A percentile compares a stretch with the other conserved stretches of the same genome.
Conservation (phyloP, 768 basidiomycete genomes). For the Chalciporus piperatus region DNA sequence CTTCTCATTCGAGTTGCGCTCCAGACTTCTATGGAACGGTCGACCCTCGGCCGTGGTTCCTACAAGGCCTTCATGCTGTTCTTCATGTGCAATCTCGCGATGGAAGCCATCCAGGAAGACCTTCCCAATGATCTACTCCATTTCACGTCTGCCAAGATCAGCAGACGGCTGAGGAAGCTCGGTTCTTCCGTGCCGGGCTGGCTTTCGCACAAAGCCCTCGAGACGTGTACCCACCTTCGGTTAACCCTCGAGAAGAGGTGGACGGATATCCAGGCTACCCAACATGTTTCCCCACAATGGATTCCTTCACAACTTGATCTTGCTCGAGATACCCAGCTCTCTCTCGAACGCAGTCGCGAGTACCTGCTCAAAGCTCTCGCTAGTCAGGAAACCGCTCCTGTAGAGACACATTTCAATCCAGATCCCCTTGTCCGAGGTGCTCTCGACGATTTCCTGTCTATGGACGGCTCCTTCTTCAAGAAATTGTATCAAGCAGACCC, state of each 20-base stretch:
- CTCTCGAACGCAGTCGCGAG: slow-evolving; percentile 25
- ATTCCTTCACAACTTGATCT: slow-evolving; percentile 24
- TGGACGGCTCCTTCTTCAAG: background rate
- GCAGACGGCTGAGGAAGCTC: slow-evolving; percentile 1
- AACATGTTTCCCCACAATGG: slow-evolving; percentile 26
- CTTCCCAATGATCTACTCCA: background rate
- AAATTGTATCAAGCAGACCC: slow-evolving; percentile 3
- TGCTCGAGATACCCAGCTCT: slow-evolving; percentile 30
- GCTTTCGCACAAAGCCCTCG: background rate
- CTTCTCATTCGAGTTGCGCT: background rate
- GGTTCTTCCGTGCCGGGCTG: background rate
- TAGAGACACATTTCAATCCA: background rate
- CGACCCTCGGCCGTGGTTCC: background rate
- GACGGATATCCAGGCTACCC: background rate
- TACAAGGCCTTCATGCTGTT: background rate
- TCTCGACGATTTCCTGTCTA: slow-evolving; percentile 8
- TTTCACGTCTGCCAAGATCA: background rate
- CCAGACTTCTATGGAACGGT: background rate
- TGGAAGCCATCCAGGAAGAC: background rate
- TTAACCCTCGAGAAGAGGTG: background rate
- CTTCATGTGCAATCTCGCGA: slow-evolving; percentile 12
- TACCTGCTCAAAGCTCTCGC: slow-evolving; percentile 27
- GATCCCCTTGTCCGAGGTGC: background rate
- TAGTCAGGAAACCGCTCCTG: background rate
- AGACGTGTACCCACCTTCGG: background rate